A percentile compares a stretch with the other conserved stretches of the same genome.
These are phyloP conservation scores for Thinopyrum obtusiflorum DNA, from an alignment of 202 grass and related monocot species.

Conservation along the genomic window DNA sequence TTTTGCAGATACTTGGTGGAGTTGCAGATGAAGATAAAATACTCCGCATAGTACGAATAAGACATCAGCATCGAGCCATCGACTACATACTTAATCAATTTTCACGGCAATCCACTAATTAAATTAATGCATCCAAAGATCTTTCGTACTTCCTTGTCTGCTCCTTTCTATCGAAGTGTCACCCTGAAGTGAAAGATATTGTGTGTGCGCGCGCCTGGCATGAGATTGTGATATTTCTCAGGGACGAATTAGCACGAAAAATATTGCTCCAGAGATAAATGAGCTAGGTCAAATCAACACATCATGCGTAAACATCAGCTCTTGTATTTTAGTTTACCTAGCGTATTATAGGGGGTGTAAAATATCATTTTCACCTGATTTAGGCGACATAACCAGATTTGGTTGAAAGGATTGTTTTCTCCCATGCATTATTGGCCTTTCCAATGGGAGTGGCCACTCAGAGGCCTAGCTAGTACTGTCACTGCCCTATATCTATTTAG, in stretches of 20 bases:
- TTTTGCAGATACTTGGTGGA: neutral
- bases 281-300: neutral
- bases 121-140: neutral
- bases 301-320: neutral
- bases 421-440: neutral
- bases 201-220: no score
- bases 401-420: neutral
- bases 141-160: neutral
- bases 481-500: constrained; percentile 2
- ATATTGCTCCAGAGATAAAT: neutral
- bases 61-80: neutral
- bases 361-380: constrained; percentile 35
- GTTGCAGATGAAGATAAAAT: neutral
- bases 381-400: constrained; percentile 1
- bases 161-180: neutral
- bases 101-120: neutral
- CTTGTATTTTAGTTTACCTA: neutral
- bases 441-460: neutral
- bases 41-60: neutral
- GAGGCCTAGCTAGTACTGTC: neutral
- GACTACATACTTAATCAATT: neutral
- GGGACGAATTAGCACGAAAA: neutral
- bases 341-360: neutral
- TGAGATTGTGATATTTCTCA: neutral
- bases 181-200: neutral